Base-by-base conservation (phyloP, 495 filamentous ascomycete species). In the Jackrogersella multiformis region DNA sequence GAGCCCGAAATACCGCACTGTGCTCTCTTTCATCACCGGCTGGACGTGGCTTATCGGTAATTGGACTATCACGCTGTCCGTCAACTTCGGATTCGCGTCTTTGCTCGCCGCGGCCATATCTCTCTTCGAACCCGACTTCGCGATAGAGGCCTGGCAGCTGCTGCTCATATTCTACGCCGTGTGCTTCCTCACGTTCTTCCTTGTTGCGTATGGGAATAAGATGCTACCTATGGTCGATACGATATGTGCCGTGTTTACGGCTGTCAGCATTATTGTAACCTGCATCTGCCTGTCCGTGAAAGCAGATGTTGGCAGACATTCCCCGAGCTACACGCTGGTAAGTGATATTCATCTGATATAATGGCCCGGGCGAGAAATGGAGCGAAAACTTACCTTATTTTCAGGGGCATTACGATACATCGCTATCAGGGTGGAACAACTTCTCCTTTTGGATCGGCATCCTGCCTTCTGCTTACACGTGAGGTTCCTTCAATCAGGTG, bases 31-130 rank as follows among this genome's bases (percentile, higher is more conserved):
- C 81, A 79, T 87, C 46, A 85, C 85, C 2, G 85, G 85, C 12
- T 86, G 84, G 84, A 82, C 81, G 39, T 83, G 82, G 68, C 64
- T 84, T 18, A 78, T 83, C 28, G 82, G 82, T 6, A 82, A 84
- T 67, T 81, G 86, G 60, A 85, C 85, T 1, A 84, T 87, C 8
- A 87, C 85, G 1, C 85, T 85, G 1, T 85, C 85, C 45, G 86
- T 87, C 60, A 82, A 82, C 23, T 87, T 87, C 59, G 85, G 85
- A 30, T 76, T 78, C 53, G 85, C 85, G 9, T 81, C 78, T 5
- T 74, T 87, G 18, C 83, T 87, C 20, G 81, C 84, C 5, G 82
- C 80, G 0, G 79, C 82, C 2, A 80, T 84, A 21, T 81, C 82
- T 1, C 72, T 87, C 23, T 82, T 80, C 39, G 71, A 73, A 24